Conservation (phyloP, 192 early-diverging fungal species). For the Linnemannia zychae region DNA sequence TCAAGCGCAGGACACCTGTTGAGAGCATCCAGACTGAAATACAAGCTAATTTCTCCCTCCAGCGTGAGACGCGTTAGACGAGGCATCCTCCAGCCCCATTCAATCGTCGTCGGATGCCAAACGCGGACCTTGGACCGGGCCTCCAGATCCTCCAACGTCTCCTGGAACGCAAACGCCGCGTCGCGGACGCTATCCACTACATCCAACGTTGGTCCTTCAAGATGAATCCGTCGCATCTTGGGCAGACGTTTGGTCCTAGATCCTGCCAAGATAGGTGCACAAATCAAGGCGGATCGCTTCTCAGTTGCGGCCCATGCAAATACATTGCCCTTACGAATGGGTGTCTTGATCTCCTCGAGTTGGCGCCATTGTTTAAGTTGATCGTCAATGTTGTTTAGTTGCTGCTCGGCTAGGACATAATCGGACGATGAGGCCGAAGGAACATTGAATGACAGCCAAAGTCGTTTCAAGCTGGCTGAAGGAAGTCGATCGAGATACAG, state of each 20-base stretch:
- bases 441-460: slow-evolving; percentile 17
- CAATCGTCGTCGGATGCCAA: slow-evolving; percentile 40
- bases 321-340: slow-evolving; percentile 34
- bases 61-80: slow-evolving; percentile 23
- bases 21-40: slow-evolving; percentile 40
- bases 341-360: slow-evolving; percentile 20
- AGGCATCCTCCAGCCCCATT: slow-evolving; percentile 17
- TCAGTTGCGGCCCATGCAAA: slow-evolving; percentile 34
- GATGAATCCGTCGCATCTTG: slow-evolving; percentile 19
- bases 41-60: slow-evolving; percentile 43
- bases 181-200: slow-evolving; percentile 38
- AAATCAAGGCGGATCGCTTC: slow-evolving; percentile 34
- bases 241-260: slow-evolving; percentile 32
- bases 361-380: slow-evolving; percentile 25
- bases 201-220: slow-evolving; percentile 36
- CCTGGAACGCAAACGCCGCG: slow-evolving; percentile 44
- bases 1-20: slow-evolving; percentile 34
- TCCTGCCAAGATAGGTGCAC: slow-evolving; percentile 31
- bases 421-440: slow-evolving; percentile 21
- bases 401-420: slow-evolving; percentile 7
- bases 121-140: slow-evolving; percentile 19
- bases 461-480: not conserved
- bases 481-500: slow-evolving; percentile 25
- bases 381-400: not conserved
- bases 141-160: slow-evolving; percentile 40